Evolutionary conservation across 2,329 filamentous ascomycete genomes (phyloP), one percentile per base, ranked within the genome.

Genomic region (Penicillium sp.): DNA sequence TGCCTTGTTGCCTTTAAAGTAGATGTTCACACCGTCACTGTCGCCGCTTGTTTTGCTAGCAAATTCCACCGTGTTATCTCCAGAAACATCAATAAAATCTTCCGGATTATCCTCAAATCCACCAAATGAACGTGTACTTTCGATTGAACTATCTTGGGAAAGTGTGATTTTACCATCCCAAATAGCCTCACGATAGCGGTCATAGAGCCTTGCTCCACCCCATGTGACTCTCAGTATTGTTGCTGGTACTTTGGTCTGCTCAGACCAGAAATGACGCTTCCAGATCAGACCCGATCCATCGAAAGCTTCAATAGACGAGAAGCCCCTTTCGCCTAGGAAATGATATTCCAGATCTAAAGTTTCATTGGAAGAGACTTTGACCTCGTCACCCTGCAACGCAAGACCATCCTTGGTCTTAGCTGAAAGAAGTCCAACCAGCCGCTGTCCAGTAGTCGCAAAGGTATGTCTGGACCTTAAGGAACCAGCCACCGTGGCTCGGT

Each of bases 11-110:
- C 19, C 26, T 29, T 28, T 13, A 3, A 58, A 29, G 26, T 11
- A 16, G 24, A 58, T 28, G 13, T 55, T 45, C 1, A 55, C 52
- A 6, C 55, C 55, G 24, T 58, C 55, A 7, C 52, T 4, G 28
- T 58, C 55, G 42, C 55, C 55, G 29, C 55, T 58, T 8, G 52
- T 58, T 26, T 58, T 54, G 45, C 52, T 58, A 10, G 44, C 40
- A 23, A 58, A 58, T 10, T 42, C 24, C 6, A 43, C 48, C 2
- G 37, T 14, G 14, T 23, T 5, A 16, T 44, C 16, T 14, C 19
- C 21, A 33, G 37, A n/a, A 24, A 19, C 7, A 18, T 33, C 42
- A 37, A n/a, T 24, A 14, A 39, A 45, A 19, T 57, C 55, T 45
- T 57, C 55, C 11, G 45, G 28, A 21, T 55, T 58, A 11, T 52